A percentile compares a stretch with the other conserved stretches of the same genome.
phyloP scores from a whole-genome alignment of 2,329 filamentous ascomycete species.

The Cladosporium sp. region DNA sequence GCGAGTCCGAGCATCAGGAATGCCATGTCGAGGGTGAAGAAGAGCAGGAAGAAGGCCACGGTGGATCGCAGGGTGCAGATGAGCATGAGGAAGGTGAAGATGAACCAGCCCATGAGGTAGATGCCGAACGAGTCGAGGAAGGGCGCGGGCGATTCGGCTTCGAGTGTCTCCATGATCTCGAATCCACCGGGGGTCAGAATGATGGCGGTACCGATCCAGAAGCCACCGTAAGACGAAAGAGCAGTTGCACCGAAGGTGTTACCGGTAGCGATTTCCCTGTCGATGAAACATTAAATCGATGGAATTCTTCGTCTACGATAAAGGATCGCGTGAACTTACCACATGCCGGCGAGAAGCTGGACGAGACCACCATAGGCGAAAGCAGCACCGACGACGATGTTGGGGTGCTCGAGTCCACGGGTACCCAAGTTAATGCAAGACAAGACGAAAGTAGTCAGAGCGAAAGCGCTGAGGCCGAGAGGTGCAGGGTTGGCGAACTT shows the following conservation, averaged over 20 bases:
- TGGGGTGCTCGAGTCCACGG: conserved; percentile 38
- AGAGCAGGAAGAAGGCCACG: conserved; percentile 54
- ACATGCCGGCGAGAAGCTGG: conserved; percentile 51
- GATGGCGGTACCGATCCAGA: conserved; percentile 59
- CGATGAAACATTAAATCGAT: background rate
- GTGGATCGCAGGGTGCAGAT: conserved; percentile 54
- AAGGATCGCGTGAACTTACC: conserved; percentile 27
- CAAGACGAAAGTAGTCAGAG: conserved; percentile 61
- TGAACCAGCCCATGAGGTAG: conserved; percentile 58
- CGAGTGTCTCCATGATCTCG: conserved; percentile 44
- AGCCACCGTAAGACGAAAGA: conserved; percentile 58
- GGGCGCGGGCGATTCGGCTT: conserved; percentile 31
- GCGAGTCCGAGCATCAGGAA: conserved; percentile 56
- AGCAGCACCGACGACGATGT: conserved; percentile 46
- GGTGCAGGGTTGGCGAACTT: conserved; percentile 59
- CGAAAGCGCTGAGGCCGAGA: conserved; percentile 59
- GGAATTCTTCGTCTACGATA: background rate
- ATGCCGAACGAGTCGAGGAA: conserved; percentile 54
- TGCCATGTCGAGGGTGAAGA: conserved; percentile 55
- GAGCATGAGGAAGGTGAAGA: conserved; percentile 55
- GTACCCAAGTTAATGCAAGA: conserved; percentile 48
- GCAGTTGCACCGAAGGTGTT: conserved; percentile 62
- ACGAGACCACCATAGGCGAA: conserved; percentile 49
- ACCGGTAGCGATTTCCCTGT: conserved; percentile 53
- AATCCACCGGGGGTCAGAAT: conserved; percentile 53